Percentiles rank a stretch among this genome's conserved stretches.
These are phyloP conservation scores for Leccinum sublutescens DNA, from an alignment of 768 basidiomycete species.

Conservation along the genomic window DNA sequence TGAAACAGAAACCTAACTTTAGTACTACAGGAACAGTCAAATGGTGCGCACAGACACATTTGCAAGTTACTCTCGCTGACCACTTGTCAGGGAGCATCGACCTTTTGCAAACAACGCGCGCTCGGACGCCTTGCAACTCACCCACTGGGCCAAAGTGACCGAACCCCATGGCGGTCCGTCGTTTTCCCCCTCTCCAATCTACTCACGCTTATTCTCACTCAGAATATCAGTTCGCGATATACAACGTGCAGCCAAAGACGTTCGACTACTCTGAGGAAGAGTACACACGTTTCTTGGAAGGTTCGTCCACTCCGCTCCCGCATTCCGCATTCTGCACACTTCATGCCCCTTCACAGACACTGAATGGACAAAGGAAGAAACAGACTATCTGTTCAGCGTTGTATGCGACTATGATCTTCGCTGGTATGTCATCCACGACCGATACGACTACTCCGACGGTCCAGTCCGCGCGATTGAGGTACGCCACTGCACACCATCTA, in stretches of 20 bases:
- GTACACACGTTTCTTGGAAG: slow-evolving; percentile 76
- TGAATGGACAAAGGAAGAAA: slow-evolving; percentile 92
- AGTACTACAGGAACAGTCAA: slow-evolving; percentile 60
- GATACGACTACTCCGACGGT: slow-evolving; percentile 74
- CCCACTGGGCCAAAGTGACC: slow-evolving; percentile 79
- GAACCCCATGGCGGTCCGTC: slow-evolving; percentile 55
- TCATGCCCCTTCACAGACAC: slow-evolving; percentile 45
- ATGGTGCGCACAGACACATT: slow-evolving; percentile 48
- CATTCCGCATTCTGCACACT: background rate
- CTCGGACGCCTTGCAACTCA: slow-evolving; percentile 62
- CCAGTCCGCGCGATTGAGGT: slow-evolving; percentile 69
- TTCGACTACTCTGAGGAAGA: slow-evolving; percentile 85
- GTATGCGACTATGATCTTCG: slow-evolving; percentile 81
- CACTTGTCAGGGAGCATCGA: slow-evolving; percentile 64
- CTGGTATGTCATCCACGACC: slow-evolving; percentile 88
- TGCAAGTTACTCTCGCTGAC: background rate
- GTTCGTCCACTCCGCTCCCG: slow-evolving; percentile 35
- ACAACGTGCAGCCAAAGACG: slow-evolving; percentile 63
- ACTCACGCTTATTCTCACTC: background rate
- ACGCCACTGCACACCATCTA: background rate
- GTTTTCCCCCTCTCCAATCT: background rate
- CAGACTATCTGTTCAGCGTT: slow-evolving; percentile 84
- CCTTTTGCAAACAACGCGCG: slow-evolving; percentile 73
- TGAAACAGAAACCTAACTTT: slow-evolving; percentile 84
- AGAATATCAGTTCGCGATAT: slow-evolving; percentile 85